Conservation (phyloP, 2,329 filamentous ascomycete genomes). For the Tolypocladium nubicola region DNA sequence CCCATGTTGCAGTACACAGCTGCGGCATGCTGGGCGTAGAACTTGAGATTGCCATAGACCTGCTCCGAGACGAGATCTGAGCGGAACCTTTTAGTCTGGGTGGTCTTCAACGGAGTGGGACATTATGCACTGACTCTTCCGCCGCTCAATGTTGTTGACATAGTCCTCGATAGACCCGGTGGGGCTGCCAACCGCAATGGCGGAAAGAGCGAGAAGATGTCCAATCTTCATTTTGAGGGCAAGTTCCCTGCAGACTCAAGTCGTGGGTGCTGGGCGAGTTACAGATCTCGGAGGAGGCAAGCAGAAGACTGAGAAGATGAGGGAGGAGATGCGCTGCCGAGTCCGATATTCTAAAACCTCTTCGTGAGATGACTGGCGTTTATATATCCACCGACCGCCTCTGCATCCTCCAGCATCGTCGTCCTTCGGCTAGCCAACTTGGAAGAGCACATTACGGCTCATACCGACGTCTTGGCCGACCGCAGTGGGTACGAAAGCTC, state of each 20-base stretch:
- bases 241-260: not conserved
- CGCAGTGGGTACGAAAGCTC: not conserved
- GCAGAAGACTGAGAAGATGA: not conserved
- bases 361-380: not conserved
- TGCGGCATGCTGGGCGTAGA: conserved; percentile 40
- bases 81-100: not conserved
- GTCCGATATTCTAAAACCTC: not conserved
- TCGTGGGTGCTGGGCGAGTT: not conserved
- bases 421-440: not conserved
- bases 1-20: conserved; percentile 44
- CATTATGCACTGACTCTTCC: conserved; percentile 19
- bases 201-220: not conserved
- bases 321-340: not conserved
- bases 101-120: not conserved
- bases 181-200: not conserved
- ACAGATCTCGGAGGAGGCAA: not conserved
- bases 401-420: too few relatives aligned
- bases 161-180: conserved; percentile 12
- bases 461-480: not conserved
- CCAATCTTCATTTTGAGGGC: not conserved
- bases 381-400: not conserved
- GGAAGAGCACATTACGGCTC: not conserved
- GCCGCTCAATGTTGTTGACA: conserved; percentile 15
- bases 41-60: conserved; percentile 29
- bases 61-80: conserved; percentile 12